Percentiles rank a stretch among this genome's conserved stretches.
Evolutionary conservation across 805 yeast species (phyloP).

Genomic region (Suhomyces vadensis): DNA sequence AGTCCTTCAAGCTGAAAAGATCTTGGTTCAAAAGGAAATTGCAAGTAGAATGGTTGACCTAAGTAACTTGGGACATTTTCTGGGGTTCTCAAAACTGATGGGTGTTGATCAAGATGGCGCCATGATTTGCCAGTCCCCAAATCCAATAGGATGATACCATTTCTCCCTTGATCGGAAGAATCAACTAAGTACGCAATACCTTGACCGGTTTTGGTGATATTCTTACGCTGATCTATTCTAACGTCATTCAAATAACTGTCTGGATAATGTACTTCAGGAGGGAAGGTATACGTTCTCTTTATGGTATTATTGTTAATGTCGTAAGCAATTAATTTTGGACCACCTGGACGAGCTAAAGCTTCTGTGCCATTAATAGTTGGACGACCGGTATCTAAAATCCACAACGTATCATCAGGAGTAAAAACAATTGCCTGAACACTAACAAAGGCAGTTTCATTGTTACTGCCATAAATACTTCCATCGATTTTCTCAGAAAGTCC

Average conservation of each 20-base stretch:
- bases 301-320: slow-evolving; percentile 1
- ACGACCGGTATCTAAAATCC: slow-evolving; percentile 4
- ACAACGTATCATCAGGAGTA: slow-evolving; percentile 3
- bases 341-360: slow-evolving; percentile 2
- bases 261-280: slow-evolving; percentile 1
- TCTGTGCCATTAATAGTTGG: slow-evolving; percentile 6
- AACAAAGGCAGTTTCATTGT: not conserved
- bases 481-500: slow-evolving; percentile 1
- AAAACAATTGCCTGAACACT: slow-evolving; percentile 3
- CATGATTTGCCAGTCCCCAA: slow-evolving; percentile 3
- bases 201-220: not conserved
- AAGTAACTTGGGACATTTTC: slow-evolving; percentile 2
- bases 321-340: slow-evolving; percentile 3
- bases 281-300: slow-evolving; percentile 2
- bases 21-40: not conserved
- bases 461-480: slow-evolving; percentile 1
- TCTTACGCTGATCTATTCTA: slow-evolving; percentile 3
- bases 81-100: not conserved
- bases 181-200: not conserved
- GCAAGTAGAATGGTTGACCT: slow-evolving; percentile 1
- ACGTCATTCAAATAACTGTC: slow-evolving; percentile 4
- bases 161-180: slow-evolving; percentile 4
- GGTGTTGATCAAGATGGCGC: slow-evolving; percentile 6
- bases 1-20: not conserved
- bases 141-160: slow-evolving; percentile 1